phyloP scores from a whole-genome alignment of 495 filamentous ascomycete genomes.

The Neurospora sp. region DNA sequence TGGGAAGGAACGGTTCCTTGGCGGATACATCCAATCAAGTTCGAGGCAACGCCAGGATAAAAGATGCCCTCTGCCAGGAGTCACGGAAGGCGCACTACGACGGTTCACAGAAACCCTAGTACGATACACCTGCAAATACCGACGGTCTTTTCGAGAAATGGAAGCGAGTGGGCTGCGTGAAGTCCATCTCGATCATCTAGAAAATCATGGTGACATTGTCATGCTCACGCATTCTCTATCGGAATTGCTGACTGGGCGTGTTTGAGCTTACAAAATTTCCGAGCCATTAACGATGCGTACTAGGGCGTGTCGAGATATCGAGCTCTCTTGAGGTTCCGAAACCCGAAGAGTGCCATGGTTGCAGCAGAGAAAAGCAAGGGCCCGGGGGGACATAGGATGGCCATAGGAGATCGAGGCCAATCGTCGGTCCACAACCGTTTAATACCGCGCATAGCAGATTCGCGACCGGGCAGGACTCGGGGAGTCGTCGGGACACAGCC shows the following conservation, averaged over 20 bases:
- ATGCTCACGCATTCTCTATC: neutral
- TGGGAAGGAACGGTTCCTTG: neutral
- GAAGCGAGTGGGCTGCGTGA: neutral
- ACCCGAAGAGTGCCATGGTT: neutral
- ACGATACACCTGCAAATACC: neutral
- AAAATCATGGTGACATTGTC: neutral
- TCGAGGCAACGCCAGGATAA: neutral
- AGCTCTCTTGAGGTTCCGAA: neutral
- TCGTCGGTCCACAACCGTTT: neutral
- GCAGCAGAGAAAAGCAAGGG: neutral
- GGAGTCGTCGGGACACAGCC: neutral
- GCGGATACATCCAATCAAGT: neutral
- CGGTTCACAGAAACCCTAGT: neutral
- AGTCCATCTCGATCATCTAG: neutral
- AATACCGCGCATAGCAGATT: neutral
- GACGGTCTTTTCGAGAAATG: neutral
- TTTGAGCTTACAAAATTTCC: neutral
- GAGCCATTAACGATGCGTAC: neutral
- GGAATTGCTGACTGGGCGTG: neutral
- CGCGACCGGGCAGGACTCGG: neutral
- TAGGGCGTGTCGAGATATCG: neutral
- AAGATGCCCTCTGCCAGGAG: neutral
- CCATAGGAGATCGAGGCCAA: neutral
- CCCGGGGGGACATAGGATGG: neutral
- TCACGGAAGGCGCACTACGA: neutral